These are phyloP conservation scores for Tricholoma bakamatsutake DNA, from an alignment of 768 basidiomycete species.

Conservation along the genomic window DNA sequence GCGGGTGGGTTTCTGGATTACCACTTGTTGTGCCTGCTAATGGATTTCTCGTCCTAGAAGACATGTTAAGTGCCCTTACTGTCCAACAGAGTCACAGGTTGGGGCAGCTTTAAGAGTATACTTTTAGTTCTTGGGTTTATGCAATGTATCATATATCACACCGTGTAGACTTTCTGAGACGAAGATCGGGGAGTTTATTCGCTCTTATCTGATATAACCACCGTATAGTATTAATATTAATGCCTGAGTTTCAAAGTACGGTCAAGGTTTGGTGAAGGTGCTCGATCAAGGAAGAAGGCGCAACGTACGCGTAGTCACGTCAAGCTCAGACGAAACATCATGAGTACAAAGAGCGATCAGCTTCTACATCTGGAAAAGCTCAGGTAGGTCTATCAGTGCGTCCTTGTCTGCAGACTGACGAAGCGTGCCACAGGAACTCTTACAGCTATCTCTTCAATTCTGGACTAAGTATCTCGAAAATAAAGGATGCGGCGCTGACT, in stretches of 20 bases:
- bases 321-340: background rate
- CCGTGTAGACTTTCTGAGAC: background rate
- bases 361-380: background rate
- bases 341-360: background rate
- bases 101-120: constrained; percentile 55
- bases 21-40: background rate
- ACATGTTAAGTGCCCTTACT: constrained; percentile 95
- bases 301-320: background rate
- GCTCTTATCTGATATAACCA: too few relatives aligned
- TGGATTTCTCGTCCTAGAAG: constrained; percentile 33
- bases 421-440: background rate
- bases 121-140: constrained; percentile 38
- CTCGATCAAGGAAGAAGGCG: too few relatives aligned
- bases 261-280: too few relatives aligned
- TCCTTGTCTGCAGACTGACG: background rate
- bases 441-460: constrained; percentile 46
- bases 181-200: too few relatives aligned
- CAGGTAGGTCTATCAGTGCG: background rate
- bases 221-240: background rate
- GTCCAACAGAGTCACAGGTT: constrained; percentile 72
- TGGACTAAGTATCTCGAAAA: constrained; percentile 50
- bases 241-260: too few relatives aligned
- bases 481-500: constrained; percentile 60
- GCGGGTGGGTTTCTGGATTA: constrained; percentile 38
- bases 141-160: background rate